Percentiles rank a stretch among this genome's conserved stretches.
Evolutionary conservation across 495 filamentous ascomycete species (phyloP).

Genomic region (Sordaria brevicollis): DNA sequence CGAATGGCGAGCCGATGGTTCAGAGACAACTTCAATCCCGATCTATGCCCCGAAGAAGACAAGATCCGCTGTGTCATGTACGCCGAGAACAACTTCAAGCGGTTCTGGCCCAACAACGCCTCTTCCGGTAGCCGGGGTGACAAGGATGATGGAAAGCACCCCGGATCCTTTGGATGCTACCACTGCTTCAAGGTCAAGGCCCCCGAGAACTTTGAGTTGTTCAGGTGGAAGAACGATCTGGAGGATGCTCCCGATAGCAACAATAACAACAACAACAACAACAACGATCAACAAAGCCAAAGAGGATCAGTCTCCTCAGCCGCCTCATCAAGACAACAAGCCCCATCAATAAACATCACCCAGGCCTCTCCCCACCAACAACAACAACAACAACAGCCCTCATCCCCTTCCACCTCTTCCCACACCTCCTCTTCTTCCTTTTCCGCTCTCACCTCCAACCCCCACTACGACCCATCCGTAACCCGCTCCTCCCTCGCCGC

Average conservation of each 20-base stretch:
- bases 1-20: conserved; percentile 5
- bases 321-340: not conserved
- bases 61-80: conserved; percentile 9
- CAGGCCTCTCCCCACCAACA: not conserved
- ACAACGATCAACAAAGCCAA: not conserved
- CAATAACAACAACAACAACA: not conserved
- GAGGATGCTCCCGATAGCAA: not conserved
- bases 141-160: not conserved
- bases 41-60: conserved; percentile 2
- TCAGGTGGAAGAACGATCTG: conserved; percentile 5
- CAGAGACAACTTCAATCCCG: conserved; percentile 7
- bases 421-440: conserved; percentile 16
- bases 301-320: not conserved
- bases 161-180: conserved; percentile 18
- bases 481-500: conserved; percentile 12
- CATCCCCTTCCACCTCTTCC: conserved; percentile 7
- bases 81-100: conserved; percentile 13
- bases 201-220: conserved; percentile 16
- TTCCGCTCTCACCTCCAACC: conserved; percentile 13
- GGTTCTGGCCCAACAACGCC: conserved; percentile 4
- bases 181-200: conserved; percentile 15
- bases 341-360: not conserved
- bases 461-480: conserved; percentile 17
- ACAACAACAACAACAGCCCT: not conserved
- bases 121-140: not conserved